Conservation (phyloP, 2,329 filamentous ascomycete genomes). For the Claviceps purpurea region DNA sequence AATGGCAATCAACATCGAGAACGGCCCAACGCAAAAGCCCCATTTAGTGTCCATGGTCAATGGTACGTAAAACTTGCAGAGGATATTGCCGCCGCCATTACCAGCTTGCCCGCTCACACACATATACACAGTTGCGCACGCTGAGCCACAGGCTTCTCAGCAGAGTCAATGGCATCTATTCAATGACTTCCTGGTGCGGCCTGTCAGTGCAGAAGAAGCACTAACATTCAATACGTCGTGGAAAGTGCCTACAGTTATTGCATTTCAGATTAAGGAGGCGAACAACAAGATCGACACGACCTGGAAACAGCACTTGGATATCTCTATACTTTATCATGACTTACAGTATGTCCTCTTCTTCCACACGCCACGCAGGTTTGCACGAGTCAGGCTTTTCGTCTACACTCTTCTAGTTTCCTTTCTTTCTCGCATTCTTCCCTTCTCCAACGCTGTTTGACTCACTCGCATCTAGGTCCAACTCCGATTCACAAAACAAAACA, state of each 20-base stretch:
- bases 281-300: constrained; percentile 72
- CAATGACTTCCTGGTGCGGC: constrained; percentile 88
- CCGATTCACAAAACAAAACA: constrained; percentile 27
- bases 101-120: constrained; percentile 2
- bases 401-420: neutral
- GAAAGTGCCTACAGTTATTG: constrained; percentile 82
- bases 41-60: constrained; percentile 90
- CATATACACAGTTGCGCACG: constrained; percentile 43
- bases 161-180: constrained; percentile 85
- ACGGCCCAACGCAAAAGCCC: constrained; percentile 69
- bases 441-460: neutral
- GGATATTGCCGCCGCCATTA: neutral
- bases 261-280: constrained; percentile 70
- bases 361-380: neutral
- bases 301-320: constrained; percentile 79
- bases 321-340: constrained; percentile 69
- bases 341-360: constrained; percentile 28
- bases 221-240: constrained; percentile 79
- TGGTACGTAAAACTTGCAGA: constrained; percentile 31
- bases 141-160: constrained; percentile 42
- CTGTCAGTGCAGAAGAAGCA: constrained; percentile 69
- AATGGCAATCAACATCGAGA: constrained; percentile 79
- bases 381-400: constrained; percentile 1
- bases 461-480: constrained; percentile 22
- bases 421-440: neutral